Evolutionary conservation across 1,284 basidiomycete species (phyloP).

Genomic region (Ceratobasidium theobromae): DNA sequence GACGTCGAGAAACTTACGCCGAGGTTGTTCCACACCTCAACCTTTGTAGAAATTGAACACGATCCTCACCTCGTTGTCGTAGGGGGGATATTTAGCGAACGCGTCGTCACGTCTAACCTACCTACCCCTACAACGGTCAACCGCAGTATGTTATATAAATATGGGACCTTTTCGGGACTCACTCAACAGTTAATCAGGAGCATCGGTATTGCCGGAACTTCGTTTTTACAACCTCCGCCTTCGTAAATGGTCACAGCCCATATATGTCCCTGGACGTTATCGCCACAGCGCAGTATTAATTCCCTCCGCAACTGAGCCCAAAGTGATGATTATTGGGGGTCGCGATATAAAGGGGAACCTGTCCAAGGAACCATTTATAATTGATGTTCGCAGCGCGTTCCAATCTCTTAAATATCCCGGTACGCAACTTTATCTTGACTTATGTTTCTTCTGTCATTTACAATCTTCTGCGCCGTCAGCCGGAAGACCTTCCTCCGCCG

Average conservation of each 20-base stretch:
- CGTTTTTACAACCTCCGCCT: slow-evolving; percentile 30
- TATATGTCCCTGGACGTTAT: slow-evolving; percentile 26
- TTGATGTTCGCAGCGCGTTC: slow-evolving; percentile 3
- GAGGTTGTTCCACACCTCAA: slow-evolving; percentile 30
- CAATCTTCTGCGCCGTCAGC: background rate
- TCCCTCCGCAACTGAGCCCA: slow-evolving; percentile 13
- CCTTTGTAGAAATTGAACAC: slow-evolving; percentile 28
- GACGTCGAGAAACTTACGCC: slow-evolving; percentile 23
- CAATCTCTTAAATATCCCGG: slow-evolving; percentile 7
- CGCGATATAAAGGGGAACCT: slow-evolving; percentile 7
- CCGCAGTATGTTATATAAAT: slow-evolving; percentile 4
- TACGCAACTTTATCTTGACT: background rate
- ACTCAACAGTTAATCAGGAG: background rate
- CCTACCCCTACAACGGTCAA: slow-evolving; percentile 8
- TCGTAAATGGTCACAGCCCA: slow-evolving; percentile 17
- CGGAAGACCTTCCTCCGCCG: background rate
- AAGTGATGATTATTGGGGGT: slow-evolving; percentile 27
- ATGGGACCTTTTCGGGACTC: background rate
- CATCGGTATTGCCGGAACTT: slow-evolving; percentile 25
- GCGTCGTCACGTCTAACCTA: background rate
- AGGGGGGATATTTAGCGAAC: slow-evolving; percentile 31
- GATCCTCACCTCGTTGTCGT: slow-evolving; percentile 29
- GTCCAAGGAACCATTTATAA: slow-evolving; percentile 11
- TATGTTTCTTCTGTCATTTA: background rate
- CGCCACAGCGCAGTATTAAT: slow-evolving; percentile 24